Conservation (phyloP, 257 asterid species). For the Capsicum rhomboideum region DNA sequence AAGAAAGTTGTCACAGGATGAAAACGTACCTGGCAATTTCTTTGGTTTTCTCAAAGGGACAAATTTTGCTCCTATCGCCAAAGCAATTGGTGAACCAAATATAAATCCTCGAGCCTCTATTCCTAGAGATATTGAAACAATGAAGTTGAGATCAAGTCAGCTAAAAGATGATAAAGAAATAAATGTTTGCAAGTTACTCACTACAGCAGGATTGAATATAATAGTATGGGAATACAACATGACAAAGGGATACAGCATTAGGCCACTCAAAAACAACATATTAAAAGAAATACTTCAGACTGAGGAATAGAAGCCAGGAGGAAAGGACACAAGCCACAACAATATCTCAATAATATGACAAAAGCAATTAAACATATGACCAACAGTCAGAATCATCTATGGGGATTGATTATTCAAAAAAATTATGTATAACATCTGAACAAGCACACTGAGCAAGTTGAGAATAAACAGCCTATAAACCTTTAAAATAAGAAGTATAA, state of each 20-base stretch:
- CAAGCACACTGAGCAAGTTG: not conserved
- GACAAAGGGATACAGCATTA: not conserved
- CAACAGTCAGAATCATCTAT: not conserved
- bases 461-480: not conserved
- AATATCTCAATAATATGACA: not conserved
- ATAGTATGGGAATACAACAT: not conserved
- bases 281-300: not conserved
- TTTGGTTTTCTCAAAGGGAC: constrained; percentile 77
- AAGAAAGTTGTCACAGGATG: not conserved
- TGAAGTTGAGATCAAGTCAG: not conserved
- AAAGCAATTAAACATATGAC: not conserved
- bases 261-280: not conserved
- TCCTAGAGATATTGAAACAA: constrained; percentile 28
- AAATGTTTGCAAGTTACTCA: not conserved
- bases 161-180: not conserved
- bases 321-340: not conserved
- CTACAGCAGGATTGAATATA: not conserved
- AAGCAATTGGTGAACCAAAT: constrained; percentile 79
- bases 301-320: not conserved
- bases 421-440: not conserved
- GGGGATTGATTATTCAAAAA: not conserved
- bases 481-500: not conserved
- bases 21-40: constrained; percentile 56
- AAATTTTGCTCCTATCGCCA: constrained; percentile 83
- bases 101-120: constrained; percentile 84